Percentiles rank a stretch among this genome's conserved stretches.
Evolutionary conservation across 2,329 filamentous ascomycete genomes (phyloP).

Genomic region (Neurospora crassa): DNA sequence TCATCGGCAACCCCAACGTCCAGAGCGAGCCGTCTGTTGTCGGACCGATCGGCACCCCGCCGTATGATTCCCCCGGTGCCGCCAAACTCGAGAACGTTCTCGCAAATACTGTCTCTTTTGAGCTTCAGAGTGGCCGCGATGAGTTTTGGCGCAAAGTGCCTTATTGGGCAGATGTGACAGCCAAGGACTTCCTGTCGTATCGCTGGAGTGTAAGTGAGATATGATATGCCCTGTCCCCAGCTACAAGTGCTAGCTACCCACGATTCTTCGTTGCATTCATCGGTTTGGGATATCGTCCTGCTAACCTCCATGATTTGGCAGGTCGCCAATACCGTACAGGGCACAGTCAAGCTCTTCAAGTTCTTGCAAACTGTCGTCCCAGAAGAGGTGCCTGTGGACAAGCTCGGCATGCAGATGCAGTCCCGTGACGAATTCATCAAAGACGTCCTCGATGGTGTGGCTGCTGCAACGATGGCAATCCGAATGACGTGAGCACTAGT

Average conservation of each 20-base stretch:
- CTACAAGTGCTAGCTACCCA: not conserved
- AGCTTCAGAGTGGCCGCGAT: slow-evolving; percentile 12
- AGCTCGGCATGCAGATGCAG: slow-evolving; percentile 24
- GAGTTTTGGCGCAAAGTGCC: slow-evolving; percentile 43
- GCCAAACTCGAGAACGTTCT: not conserved
- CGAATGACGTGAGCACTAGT: slow-evolving; percentile 37
- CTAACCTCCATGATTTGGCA: slow-evolving; percentile 16
- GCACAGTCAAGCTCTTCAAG: slow-evolving; percentile 32
- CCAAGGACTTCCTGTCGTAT: slow-evolving; percentile 41
- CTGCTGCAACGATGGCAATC: slow-evolving; percentile 47
- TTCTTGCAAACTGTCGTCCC: slow-evolving; percentile 44
- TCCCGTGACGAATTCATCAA: slow-evolving; percentile 43
- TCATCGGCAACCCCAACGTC: not conserved
- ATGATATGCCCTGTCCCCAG: not conserved
- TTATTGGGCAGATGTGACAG: slow-evolving; percentile 37
- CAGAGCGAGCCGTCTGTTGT: not conserved
- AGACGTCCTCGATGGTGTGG: slow-evolving; percentile 44
- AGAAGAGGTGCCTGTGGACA: slow-evolving; percentile 32
- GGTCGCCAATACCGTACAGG: slow-evolving; percentile 40
- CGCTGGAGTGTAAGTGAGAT: slow-evolving; percentile 40
- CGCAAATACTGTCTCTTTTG: not conserved
- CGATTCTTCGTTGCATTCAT: not conserved
- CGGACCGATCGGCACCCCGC: not conserved
- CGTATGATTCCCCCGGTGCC: not conserved
- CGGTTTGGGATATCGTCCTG: not conserved